Evolutionary conservation across 495 filamentous ascomycete species (phyloP), one percentile per base, ranked within the genome.

Genomic region (Corynascus novoguineensis): DNA sequence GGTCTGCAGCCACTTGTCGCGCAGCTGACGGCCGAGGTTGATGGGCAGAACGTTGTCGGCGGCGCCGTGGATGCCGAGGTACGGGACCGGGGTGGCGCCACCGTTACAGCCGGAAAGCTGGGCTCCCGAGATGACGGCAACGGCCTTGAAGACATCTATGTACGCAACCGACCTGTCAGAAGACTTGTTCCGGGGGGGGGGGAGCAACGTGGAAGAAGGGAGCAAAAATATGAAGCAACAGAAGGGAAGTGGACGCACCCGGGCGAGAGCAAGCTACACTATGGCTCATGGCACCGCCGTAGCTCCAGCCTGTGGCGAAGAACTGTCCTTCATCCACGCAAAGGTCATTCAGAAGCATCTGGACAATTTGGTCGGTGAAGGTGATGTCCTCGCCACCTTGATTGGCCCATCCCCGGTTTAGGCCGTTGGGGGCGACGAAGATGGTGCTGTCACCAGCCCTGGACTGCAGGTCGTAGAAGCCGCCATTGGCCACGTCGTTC

Each of bases 261-360:
- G 69, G 64, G 10, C 68, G 68, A 3, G 73, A 64, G 42, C 76
- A 79, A 11, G 76, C 76, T 17, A 79, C 60, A 5, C 68, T 58
- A 37, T 73, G 77, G 22, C 71, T 75, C 76, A 78, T 78, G 15
- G 69, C 66, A 9, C 65, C 77, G 31, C 77, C 77, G 59, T 76
- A 80, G 55, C 71, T 75, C 61, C 73, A 80, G 9, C 77, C 77
- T 19, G 70, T 71, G 1, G 73, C 66, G 60, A 75, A 80, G 52
- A 73, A 64, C 22, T 72, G 60, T 47, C 61, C 70, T 53, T 70
- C 55, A 50, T 80, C 65, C 3, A 78, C 58, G 53, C 77, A 80
- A 35, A 78, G 68, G 27, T 73, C 75, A 28, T 60, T 61, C 28
- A 71, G 67, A 11, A 75, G 48, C 9, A 63, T 47, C 22, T 68